Conservation (phyloP, 176 grass and related monocot species). For the Hordeum marinum region DNA sequence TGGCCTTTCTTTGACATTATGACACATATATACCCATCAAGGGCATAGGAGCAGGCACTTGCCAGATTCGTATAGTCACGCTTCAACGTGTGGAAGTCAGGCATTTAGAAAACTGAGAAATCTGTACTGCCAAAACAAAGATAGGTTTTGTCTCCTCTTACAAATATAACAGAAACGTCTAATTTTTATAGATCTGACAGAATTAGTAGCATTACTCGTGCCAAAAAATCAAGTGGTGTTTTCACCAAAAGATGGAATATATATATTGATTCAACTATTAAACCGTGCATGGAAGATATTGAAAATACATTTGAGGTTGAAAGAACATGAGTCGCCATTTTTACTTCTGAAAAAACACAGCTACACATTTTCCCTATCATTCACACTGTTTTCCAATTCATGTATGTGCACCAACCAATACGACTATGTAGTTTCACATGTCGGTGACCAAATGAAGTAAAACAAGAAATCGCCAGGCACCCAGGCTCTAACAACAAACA, state of each 20-base stretch:
- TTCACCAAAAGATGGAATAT: neutral
- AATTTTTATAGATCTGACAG: neutral
- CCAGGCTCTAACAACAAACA: neutral
- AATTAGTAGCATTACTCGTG: neutral
- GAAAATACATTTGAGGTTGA: neutral
- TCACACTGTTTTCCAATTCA: neutral
- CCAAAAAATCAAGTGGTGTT: neutral
- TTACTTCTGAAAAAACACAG: neutral
- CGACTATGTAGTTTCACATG: neutral
- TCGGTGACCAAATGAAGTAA: neutral
- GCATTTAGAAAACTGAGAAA: neutral
- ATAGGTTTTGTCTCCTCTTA: neutral
- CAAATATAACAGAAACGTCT: neutral
- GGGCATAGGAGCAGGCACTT: neutral
- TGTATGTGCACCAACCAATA: neutral
- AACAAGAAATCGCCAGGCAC: neutral
- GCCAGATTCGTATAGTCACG: neutral
- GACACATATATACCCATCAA: neutral
- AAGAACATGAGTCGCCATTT: neutral
- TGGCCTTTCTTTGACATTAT: neutral
- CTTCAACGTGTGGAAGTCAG: neutral
- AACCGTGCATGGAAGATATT: neutral
- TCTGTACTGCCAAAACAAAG: neutral
- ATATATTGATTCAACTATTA: neutral
- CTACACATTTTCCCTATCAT: neutral